These are phyloP conservation scores for Fraxinus floribunda DNA, from an alignment of 305 asterid species.

Conservation along the genomic window DNA sequence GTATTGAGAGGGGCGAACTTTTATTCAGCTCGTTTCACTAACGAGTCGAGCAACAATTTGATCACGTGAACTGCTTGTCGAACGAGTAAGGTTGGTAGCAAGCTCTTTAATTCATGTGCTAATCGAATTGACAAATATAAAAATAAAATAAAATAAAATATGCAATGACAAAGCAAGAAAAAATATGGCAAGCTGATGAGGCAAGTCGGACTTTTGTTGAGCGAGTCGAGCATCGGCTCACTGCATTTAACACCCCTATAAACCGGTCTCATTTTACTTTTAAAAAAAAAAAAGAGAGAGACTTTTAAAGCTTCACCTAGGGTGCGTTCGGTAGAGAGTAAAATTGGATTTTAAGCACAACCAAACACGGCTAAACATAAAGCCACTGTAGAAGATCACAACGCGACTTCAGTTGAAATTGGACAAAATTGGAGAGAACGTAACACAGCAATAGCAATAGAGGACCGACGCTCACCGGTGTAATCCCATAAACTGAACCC, in stretches of 20 bases:
- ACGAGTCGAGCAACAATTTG: neutral
- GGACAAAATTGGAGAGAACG: neutral
- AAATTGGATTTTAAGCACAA: no score
- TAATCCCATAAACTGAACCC: neutral
- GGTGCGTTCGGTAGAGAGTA: no score
- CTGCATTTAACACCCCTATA: neutral
- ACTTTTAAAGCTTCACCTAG: no score
- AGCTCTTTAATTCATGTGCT: neutral
- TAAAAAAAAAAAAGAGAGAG: no score
- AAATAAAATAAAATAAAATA: no score
- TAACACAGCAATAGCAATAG: neutral
- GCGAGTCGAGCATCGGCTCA: neutral
- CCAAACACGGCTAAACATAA: neutral
- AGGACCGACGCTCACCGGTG: neutral
- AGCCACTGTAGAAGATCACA: neutral
- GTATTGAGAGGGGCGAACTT: neutral
- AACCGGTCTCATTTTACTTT: neutral
- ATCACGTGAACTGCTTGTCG: neutral
- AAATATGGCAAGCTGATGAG: neutral
- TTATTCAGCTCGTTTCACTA: neutral
- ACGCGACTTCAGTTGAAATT: neutral
- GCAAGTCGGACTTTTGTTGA: neutral
- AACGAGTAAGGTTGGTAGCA: neutral
- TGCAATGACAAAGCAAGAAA: no score
- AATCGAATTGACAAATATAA: neutral